Evolutionary conservation across 768 basidiomycete genomes (phyloP).

Genomic region (Russula griseocarnosa): DNA sequence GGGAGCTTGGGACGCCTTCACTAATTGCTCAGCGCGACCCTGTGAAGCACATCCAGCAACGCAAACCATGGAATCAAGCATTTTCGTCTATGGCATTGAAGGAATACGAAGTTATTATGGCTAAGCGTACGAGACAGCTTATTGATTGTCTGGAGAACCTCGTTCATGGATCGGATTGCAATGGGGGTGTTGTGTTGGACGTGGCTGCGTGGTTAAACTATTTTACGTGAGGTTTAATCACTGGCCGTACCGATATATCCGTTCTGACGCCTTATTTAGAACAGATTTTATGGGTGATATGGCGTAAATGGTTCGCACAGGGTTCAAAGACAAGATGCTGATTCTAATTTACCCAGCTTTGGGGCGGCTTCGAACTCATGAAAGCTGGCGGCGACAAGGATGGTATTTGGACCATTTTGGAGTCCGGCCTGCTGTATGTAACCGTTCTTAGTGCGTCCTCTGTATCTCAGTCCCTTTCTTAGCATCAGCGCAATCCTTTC

Average conservation of each 20-base stretch:
- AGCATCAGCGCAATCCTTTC: not conserved
- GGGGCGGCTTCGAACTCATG: constrained; percentile 33
- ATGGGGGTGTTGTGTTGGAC: constrained; percentile 32
- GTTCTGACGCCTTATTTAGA: constrained; percentile 29
- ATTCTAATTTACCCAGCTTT: constrained; percentile 27
- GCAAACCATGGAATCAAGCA: constrained; percentile 43
- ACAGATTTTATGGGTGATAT: constrained; percentile 50
- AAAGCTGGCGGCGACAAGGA: constrained; percentile 25
- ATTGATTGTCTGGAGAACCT: constrained; percentile 29
- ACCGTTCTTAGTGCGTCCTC: no score
- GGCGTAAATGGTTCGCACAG: constrained; percentile 35
- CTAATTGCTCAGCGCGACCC: constrained; percentile 38
- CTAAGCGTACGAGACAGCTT: constrained; percentile 36
- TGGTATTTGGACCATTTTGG: not conserved
- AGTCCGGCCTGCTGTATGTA: constrained; percentile 1
- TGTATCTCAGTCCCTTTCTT: not conserved
- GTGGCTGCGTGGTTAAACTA: constrained; percentile 37
- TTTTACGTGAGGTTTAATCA: constrained; percentile 36
- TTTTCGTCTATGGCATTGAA: constrained; percentile 43
- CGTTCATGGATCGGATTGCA: constrained; percentile 8
- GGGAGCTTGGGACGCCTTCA: not conserved
- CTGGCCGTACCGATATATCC: not conserved
- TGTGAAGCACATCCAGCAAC: constrained; percentile 40
- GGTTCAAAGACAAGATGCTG: not conserved
- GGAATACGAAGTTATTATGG: constrained; percentile 41